Evolutionary conservation across 1,139 yeast genomes (phyloP).

Genomic region (Geotrichum macrosporum): DNA sequence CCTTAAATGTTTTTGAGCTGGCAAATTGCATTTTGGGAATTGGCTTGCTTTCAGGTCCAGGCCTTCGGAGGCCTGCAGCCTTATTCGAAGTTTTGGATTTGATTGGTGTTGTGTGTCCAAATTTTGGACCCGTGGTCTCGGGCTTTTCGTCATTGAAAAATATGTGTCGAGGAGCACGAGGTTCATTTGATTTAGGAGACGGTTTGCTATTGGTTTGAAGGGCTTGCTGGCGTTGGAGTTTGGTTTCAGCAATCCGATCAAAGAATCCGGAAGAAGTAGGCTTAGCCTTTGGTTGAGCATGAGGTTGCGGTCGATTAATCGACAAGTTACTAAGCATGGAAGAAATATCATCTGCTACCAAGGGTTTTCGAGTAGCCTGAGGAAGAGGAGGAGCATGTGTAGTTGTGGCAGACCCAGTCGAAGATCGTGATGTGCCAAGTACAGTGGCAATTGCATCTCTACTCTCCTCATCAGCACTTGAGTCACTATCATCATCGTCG

Average conservation of each 20-base stretch:
- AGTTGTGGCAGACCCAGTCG: background rate
- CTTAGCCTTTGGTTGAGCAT: background rate
- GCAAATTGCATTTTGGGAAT: constrained; percentile 10
- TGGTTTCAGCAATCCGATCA: constrained; percentile 7
- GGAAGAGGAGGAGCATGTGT: background rate
- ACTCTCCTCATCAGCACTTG: too few relatives aligned
- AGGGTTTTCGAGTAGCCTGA: constrained; percentile 1
- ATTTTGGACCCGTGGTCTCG: too few relatives aligned
- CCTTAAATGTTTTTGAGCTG: background rate
- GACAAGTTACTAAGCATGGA: constrained; percentile 10
- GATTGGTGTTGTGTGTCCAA: constrained; percentile 6
- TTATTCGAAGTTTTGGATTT: background rate
- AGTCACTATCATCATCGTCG: constrained; percentile 1
- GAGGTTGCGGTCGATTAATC: background rate
- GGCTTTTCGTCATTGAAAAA: constrained; percentile 6
- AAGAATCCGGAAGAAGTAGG: background rate
- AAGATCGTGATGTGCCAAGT: constrained; percentile 1
- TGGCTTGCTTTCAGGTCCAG: constrained; percentile 2
- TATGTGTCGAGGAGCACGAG: background rate
- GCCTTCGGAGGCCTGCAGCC: constrained; percentile 4
- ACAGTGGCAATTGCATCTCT: constrained; percentile 4
- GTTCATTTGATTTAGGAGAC: background rate
- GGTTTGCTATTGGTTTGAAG: constrained; percentile 1
- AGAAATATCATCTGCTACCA: constrained; percentile 10
- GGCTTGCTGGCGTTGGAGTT: background rate